Conservation (phyloP, 1,284 basidiomycete genomes). For the Irpex rosettiformis region DNA sequence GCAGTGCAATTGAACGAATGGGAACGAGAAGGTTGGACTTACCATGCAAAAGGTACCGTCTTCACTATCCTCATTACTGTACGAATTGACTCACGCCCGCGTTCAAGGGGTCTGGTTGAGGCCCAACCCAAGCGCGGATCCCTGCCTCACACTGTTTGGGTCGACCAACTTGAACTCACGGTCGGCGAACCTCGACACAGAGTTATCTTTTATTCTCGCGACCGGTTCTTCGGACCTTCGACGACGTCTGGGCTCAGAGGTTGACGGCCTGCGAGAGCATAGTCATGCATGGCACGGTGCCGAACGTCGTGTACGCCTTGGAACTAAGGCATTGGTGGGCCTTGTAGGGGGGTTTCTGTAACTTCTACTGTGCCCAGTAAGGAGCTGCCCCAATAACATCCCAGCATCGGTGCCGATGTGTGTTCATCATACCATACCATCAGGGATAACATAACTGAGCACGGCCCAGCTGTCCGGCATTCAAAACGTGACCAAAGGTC, state of each 20-base stretch:
- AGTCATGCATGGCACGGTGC: slow-evolving; percentile 54
- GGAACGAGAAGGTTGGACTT: slow-evolving; percentile 93
- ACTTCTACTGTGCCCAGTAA: not conserved
- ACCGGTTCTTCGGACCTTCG: slow-evolving; percentile 51
- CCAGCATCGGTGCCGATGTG: not conserved
- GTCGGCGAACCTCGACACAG: slow-evolving; percentile 88
- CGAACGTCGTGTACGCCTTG: slow-evolving; percentile 66
- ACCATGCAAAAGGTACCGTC: slow-evolving; percentile 89
- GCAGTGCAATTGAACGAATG: slow-evolving; percentile 83
- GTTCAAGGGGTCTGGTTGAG: slow-evolving; percentile 79
- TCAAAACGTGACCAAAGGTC: not conserved
- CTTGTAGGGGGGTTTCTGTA: slow-evolving; percentile 68
- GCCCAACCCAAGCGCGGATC: slow-evolving; percentile 45
- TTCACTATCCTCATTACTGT: not conserved
- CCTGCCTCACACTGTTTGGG: slow-evolving; percentile 85
- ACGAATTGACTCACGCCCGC: not conserved
- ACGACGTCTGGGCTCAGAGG: slow-evolving; percentile 39
- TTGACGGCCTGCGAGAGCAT: slow-evolving; percentile 43
- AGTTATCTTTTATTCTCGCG: slow-evolving; percentile 86
- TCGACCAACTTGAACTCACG: slow-evolving; percentile 96
- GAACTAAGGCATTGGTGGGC: slow-evolving; percentile 65
- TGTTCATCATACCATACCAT: not conserved
- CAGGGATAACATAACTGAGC: not conserved
- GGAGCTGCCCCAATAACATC: not conserved
- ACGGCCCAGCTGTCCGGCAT: not conserved